These are phyloP conservation scores for Rhododendron williamsianum DNA, from an alignment of 148 eudicot species.

Conservation along the genomic window DNA sequence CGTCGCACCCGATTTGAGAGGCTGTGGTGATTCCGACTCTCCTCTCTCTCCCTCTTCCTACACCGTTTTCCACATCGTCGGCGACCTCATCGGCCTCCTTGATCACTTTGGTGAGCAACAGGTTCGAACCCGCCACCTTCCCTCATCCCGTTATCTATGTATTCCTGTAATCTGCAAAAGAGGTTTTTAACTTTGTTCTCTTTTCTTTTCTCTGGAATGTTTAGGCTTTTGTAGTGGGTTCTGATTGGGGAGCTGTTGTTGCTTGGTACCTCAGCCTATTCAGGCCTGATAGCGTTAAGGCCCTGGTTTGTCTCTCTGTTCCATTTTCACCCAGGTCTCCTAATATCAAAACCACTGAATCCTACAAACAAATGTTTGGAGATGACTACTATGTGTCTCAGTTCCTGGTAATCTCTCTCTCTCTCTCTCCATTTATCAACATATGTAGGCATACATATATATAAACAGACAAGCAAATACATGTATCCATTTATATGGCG, in stretches of 20 bases:
- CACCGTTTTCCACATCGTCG: slow-evolving; percentile 41
- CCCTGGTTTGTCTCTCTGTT: slow-evolving; percentile 30
- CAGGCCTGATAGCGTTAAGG: slow-evolving; percentile 51
- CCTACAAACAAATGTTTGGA: slow-evolving; percentile 30
- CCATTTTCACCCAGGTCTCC: slow-evolving; percentile 35
- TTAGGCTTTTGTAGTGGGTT: slow-evolving; percentile 49
- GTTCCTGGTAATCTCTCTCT: slow-evolving; percentile 38
- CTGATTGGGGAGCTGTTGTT: slow-evolving; percentile 51
- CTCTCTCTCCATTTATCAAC: not conserved
- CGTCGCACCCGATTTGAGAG: slow-evolving; percentile 53
- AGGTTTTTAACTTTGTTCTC: not conserved
- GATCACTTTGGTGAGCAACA: slow-evolving; percentile 34
- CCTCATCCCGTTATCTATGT: not conserved
- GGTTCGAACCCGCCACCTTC: slow-evolving; percentile 17
- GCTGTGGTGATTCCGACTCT: slow-evolving; percentile 46
- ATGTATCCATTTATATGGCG: not conserved
- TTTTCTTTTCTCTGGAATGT: not conserved
- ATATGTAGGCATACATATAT: not conserved
- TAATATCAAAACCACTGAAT: slow-evolving; percentile 16
- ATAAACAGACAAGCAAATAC: not conserved
- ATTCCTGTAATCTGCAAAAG: not conserved
- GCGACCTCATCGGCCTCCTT: slow-evolving; percentile 45
- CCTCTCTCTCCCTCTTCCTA: slow-evolving; percentile 45
- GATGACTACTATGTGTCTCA: slow-evolving; percentile 37
- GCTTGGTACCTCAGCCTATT: slow-evolving; percentile 49